Evolutionary conservation across 495 filamentous ascomycete species (phyloP).

Genomic region (Aspergillus heteromorphus): DNA sequence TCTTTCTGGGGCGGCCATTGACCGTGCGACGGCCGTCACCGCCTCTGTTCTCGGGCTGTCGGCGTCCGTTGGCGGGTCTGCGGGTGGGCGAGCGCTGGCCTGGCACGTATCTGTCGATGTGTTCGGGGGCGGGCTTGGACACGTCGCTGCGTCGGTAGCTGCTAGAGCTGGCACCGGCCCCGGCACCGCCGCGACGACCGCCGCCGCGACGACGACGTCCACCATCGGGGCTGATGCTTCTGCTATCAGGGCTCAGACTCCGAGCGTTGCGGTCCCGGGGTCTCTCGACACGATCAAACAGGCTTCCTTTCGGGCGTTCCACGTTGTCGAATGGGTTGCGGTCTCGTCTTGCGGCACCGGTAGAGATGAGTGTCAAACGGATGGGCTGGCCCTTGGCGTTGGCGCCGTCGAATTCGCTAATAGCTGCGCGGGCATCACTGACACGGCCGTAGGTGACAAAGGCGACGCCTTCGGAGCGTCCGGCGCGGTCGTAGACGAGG

Average conservation of each 20-base stretch:
- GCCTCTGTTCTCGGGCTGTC: constrained; percentile 40
- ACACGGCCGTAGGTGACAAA: constrained; percentile 72
- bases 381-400: constrained; percentile 94
- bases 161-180: constrained; percentile 25
- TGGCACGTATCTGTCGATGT: constrained; percentile 83
- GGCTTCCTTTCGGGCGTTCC: constrained; percentile 60
- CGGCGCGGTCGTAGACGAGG: constrained; percentile 81
- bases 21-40: constrained; percentile 32
- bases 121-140: constrained; percentile 60
- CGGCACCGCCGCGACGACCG: constrained; percentile 33
- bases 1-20: constrained; percentile 72
- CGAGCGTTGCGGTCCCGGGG: constrained; percentile 32
- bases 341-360: constrained; percentile 45
- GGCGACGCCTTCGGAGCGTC: constrained; percentile 81
- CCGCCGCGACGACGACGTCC: constrained; percentile 38
- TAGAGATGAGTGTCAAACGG: constrained; percentile 62
- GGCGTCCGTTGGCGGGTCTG: constrained; percentile 41
- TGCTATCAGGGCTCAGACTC: constrained; percentile 36
- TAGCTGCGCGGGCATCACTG: constrained; percentile 66
- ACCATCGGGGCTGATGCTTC: constrained; percentile 23
- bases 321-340: constrained; percentile 48
- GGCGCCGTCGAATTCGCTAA: constrained; percentile 79
- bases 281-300: constrained; percentile 70
- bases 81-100: constrained; percentile 40
- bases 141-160: constrained; percentile 54